phyloP scores from a whole-genome alignment of 2,329 filamentous ascomycete genomes.

The Bipolaris sorokiniana region DNA sequence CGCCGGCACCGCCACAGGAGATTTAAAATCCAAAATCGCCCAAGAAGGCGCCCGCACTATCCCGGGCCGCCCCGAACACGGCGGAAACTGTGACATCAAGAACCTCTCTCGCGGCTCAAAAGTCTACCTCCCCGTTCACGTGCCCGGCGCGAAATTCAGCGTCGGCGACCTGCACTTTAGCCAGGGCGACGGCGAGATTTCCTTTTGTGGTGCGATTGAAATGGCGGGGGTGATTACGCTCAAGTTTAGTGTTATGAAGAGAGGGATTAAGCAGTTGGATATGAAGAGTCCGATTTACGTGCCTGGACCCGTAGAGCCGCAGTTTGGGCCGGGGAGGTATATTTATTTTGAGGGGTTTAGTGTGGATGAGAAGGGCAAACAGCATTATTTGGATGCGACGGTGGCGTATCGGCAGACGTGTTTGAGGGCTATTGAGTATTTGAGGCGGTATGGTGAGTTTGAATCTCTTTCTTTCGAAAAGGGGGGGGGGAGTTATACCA shows the following conservation, averaged over 20 bases:
- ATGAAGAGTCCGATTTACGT: constrained; percentile 86
- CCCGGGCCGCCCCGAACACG: constrained; percentile 82
- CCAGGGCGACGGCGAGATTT: constrained; percentile 90
- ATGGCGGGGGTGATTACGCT: constrained; percentile 92
- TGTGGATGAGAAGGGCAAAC: constrained; percentile 85
- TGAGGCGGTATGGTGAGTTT: constrained; percentile 69
- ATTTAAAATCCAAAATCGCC: constrained; percentile 70
- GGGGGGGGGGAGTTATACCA: no score
- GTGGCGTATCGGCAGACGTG: constrained; percentile 85
- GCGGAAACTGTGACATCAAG: constrained; percentile 92
- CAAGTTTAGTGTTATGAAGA: constrained; percentile 87
- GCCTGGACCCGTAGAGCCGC: constrained; percentile 84
- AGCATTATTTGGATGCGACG: constrained; percentile 86
- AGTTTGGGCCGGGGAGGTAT: constrained; percentile 81
- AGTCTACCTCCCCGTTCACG: constrained; percentile 86
- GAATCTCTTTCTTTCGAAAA: not conserved
- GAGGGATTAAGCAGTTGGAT: constrained; percentile 73
- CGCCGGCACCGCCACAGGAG: constrained; percentile 67
- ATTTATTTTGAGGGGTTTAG: constrained; percentile 90
- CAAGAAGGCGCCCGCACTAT: constrained; percentile 84
- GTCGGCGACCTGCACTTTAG: constrained; percentile 89
- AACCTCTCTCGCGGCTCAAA: constrained; percentile 80
- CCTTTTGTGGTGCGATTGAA: constrained; percentile 78
- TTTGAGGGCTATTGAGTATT: constrained; percentile 78
- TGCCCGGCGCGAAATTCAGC: constrained; percentile 84